Percentiles rank a stretch among this genome's conserved stretches.
Conservation (phyloP, 371 early-diverging fungal genomes). For the Smittium mucronatum region DNA sequence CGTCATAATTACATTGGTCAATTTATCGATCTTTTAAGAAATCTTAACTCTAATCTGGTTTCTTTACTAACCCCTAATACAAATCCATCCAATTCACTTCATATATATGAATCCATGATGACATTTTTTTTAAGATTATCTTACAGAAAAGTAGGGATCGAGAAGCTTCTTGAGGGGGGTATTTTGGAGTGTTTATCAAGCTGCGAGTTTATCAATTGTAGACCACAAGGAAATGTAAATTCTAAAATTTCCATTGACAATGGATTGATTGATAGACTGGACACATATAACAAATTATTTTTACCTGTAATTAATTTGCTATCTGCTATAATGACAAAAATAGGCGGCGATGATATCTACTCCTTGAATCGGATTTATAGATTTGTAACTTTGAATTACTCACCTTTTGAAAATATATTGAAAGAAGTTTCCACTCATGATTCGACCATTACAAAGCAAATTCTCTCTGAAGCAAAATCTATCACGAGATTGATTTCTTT, state of each 20-base stretch:
- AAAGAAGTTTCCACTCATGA: slow-evolving; percentile 30
- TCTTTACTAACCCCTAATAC: slow-evolving; percentile 39
- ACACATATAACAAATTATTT: slow-evolving; percentile 46
- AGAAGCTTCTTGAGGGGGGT: slow-evolving; percentile 55
- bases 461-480: slow-evolving; percentile 37
- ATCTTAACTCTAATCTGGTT: slow-evolving; percentile 53
- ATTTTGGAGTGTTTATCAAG: slow-evolving; percentile 65
- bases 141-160: slow-evolving; percentile 57
- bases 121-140: slow-evolving; percentile 64
- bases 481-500: slow-evolving; percentile 21
- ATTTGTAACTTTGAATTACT: slow-evolving; percentile 49
- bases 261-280: slow-evolving; percentile 25
- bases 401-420: slow-evolving; percentile 42
- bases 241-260: not conserved
- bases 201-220: slow-evolving; percentile 53
- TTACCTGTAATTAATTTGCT: slow-evolving; percentile 48
- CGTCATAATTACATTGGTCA: slow-evolving; percentile 51
- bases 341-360: slow-evolving; percentile 37
- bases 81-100: slow-evolving; percentile 41
- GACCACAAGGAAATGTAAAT: slow-evolving; percentile 32
- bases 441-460: slow-evolving; percentile 27
- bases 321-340: slow-evolving; percentile 37
- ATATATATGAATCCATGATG: slow-evolving; percentile 75
- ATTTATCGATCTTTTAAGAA: slow-evolving; percentile 44
- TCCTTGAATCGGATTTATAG: slow-evolving; percentile 39